Evolutionary conservation across 1,284 basidiomycete species (phyloP).

Genomic region (Pseudozyma sp.): DNA sequence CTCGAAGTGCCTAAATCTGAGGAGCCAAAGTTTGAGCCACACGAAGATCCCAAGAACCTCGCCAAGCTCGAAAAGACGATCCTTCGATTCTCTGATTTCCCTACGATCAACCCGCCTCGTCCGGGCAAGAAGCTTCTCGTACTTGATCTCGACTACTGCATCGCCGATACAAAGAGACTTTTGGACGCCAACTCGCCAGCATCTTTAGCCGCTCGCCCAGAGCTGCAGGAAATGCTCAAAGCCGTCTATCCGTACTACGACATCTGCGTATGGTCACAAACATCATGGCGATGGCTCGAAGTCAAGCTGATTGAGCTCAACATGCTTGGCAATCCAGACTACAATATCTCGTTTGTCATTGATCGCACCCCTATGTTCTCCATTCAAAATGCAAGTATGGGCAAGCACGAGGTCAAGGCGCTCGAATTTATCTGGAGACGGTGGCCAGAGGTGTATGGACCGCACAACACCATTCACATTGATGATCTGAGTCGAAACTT

Average conservation of each 20-base stretch:
- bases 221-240: constrained; percentile 80
- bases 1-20: constrained; percentile 23
- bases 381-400: constrained; percentile 76
- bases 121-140: constrained; percentile 76
- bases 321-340: constrained; percentile 73
- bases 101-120: constrained; percentile 53
- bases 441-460: constrained; percentile 52
- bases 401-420: constrained; percentile 76
- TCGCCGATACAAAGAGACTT: constrained; percentile 64
- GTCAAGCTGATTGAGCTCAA: constrained; percentile 87
- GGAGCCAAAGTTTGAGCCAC: constrained; percentile 19
- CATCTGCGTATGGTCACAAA: constrained; percentile 70
- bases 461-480: constrained; percentile 83
- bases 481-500: constrained; percentile 85
- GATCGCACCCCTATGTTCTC: constrained; percentile 91
- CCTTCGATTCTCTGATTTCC: constrained; percentile 55
- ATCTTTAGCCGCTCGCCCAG: constrained; percentile 80
- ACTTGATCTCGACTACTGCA: constrained; percentile 84
- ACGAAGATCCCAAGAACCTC: constrained; percentile 39
- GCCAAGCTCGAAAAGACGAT: constrained; percentile 53
- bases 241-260: constrained; percentile 66
- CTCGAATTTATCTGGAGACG: constrained; percentile 65
- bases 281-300: constrained; percentile 91
- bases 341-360: constrained; percentile 70
- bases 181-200: constrained; percentile 83